These are phyloP conservation scores for Clathrus columnatus DNA, from an alignment of 768 basidiomycete species.

Conservation along the genomic window DNA sequence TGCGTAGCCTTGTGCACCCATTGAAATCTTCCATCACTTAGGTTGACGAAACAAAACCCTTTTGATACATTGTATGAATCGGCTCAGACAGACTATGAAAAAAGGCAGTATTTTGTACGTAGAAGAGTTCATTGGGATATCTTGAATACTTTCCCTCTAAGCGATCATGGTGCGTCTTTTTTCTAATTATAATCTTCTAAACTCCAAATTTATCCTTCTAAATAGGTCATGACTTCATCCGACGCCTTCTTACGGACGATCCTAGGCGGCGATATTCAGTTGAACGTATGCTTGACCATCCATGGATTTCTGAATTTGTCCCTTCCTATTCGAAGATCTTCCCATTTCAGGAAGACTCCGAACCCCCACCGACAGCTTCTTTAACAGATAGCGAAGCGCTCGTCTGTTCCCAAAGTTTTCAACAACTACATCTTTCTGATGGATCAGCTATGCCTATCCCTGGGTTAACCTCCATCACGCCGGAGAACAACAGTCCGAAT, in stretches of 20 bases:
- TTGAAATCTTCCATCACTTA: conserved; percentile 22
- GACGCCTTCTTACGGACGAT: conserved; percentile 51
- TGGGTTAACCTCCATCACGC: neutral
- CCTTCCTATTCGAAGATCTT: neutral
- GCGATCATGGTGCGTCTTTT: conserved; percentile 36
- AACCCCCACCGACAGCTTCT: neutral
- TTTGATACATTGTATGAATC: conserved; percentile 48
- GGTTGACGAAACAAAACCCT: conserved; percentile 69
- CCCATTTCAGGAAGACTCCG: neutral
- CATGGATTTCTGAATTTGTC: conserved; percentile 48
- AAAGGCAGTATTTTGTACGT: conserved; percentile 34
- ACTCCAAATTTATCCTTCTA: conserved; percentile 1
- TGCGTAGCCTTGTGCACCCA: neutral
- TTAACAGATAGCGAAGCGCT: neutral
- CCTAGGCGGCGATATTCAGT: conserved; percentile 67
- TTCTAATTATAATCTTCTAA: neutral
- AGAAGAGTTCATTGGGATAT: conserved; percentile 56
- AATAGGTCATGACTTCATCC: conserved; percentile 60
- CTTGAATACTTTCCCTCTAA: conserved; percentile 34
- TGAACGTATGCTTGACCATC: conserved; percentile 56
- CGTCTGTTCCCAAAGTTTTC: conserved; percentile 2
- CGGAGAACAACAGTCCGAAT: too few species aligned
- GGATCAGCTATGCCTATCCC: neutral
- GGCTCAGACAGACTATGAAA: conserved; percentile 42
- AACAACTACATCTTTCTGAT: conserved; percentile 4